Conservation (phyloP, 83 land plant species). For the Larix sibirica region DNA sequence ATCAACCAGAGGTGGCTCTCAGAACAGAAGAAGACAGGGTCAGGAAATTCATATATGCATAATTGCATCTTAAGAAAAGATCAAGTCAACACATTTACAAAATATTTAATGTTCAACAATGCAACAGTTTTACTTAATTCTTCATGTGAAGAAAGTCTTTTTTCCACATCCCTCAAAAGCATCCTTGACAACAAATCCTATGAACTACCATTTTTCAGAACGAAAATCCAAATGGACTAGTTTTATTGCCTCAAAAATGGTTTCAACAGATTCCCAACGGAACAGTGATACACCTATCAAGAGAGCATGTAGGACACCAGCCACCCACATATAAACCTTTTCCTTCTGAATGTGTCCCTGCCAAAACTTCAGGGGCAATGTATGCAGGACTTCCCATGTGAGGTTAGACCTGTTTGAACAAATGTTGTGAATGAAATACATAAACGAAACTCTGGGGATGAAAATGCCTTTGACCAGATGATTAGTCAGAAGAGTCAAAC, state of each 20-base stretch:
- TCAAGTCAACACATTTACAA: no score
- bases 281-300: slow-evolving; percentile 34
- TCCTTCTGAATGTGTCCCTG: slow-evolving; percentile 49
- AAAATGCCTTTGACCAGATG: no score
- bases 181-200: no score
- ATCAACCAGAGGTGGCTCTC: slow-evolving; percentile 70
- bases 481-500: no score
- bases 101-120: no score
- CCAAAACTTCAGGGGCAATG: slow-evolving; percentile 30
- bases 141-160: no score
- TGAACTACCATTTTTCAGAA: no score
- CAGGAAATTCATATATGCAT: background rate
- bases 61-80: background rate
- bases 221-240: slow-evolving; percentile 11
- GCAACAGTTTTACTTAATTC: no score
- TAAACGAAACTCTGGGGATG: background rate
- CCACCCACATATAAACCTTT: slow-evolving; percentile 74
- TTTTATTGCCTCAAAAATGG: slow-evolving; percentile 58
- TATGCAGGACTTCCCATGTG: background rate
- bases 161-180: no score
- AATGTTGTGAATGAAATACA: background rate
- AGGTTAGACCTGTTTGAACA: slow-evolving; percentile 45
- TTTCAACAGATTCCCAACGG: slow-evolving; percentile 44
- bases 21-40: background rate
- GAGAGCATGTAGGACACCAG: slow-evolving; percentile 69